Evolutionary conservation across 2,329 filamentous ascomycete genomes (phyloP), one percentile per base, ranked within the genome.

Genomic region (Monosporascus sp.): DNA sequence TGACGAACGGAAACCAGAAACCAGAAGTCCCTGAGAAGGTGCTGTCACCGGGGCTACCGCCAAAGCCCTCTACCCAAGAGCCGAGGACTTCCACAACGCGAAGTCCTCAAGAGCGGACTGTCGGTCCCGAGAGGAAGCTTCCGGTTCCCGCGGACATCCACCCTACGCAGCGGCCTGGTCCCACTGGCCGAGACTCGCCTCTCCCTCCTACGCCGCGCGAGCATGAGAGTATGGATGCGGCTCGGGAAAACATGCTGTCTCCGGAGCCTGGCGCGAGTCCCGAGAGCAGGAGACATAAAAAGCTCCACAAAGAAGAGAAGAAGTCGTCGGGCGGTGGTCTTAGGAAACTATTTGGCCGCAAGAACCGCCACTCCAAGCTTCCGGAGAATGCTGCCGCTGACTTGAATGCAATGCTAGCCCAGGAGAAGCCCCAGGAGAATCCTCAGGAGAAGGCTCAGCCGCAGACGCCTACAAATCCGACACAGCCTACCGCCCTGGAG

Each of bases 281-380:
- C 1, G 76, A 81, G 17, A 69, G 67, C 59, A 75, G 76, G 65
- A 77, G 72, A 56, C 65, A 67, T 15, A 79, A 79, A 67, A 83
- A 81, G 67, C 73, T 82, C 17, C 80, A 82, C 56, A 84, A 83
- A 65, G 76, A 75, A 6, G 64, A 66, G 55, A 76, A 74, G 65
- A 67, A 65, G 53, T 37, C 56, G 3, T 58, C 58, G 9, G 60
- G 66, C 41, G 74, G 74, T 35, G 81, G 83, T 17, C 77, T 89
- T 60, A 80, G 80, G 57, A 87, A 86, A 69, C 74, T 89, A 43
- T 88, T 89, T 63, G 78, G 78, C 47, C 80, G 83, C 60, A 77
- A 83, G 71, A 85, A 84, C 63, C 75, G 79, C 55, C 64, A 71
- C 54, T 85, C 78, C 37, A 87, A 80, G 69, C 63, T 79, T 22